Base-by-base conservation (phyloP, 2,329 filamentous ascomycete genomes). In the Microsporum ferrugineum region DNA sequence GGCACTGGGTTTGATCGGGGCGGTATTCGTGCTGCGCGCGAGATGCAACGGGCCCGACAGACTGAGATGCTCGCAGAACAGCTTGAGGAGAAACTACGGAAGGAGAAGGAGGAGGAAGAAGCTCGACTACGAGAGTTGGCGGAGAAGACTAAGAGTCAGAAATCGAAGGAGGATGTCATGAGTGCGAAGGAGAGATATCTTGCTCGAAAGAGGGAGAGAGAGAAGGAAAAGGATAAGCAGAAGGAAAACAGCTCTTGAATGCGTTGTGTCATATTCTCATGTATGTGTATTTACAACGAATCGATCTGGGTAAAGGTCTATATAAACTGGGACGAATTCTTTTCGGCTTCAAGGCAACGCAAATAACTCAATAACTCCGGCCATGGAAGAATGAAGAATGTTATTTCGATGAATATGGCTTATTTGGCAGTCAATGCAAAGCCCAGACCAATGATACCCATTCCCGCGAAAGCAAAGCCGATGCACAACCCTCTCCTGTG, bases 391-490 rank as follows among this genome's bases (percentile, higher is more conserved):
- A 55, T 36, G 23, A 31, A 12, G 38, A 12, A 39, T 12, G 3
- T 12, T 39, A 7, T 39, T 12, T 12, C 38, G 8, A 12, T 12
- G 2, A 12, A 55, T 23, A 55, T 14, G 23, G 45, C 3, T 53
- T 12, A 57, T 72, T 60, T 74, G 41, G 87, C 84, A n/a, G 89
- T 91, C 65, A 96, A 78, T 41, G 91, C 90, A 74, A 86, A 90
- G 73, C 89, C 95, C 59, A 94, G 66, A 0, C 91, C 92, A 75
- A 99, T 78, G 61, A 97, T 77, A 0, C 84, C 85, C 91, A 97
- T 97, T 0, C 94, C 77, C 14, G 68, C 70, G 60, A 76, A 69
- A 5, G 73, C 74, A 60, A 72, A 74, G 12, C 70, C 70, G 41
- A 76, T 72, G 29, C 72, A 71, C 61, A 75, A 63, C 7, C 68